Base-by-base conservation (phyloP, 495 filamentous ascomycete genomes). In the Extremus antarcticus region DNA sequence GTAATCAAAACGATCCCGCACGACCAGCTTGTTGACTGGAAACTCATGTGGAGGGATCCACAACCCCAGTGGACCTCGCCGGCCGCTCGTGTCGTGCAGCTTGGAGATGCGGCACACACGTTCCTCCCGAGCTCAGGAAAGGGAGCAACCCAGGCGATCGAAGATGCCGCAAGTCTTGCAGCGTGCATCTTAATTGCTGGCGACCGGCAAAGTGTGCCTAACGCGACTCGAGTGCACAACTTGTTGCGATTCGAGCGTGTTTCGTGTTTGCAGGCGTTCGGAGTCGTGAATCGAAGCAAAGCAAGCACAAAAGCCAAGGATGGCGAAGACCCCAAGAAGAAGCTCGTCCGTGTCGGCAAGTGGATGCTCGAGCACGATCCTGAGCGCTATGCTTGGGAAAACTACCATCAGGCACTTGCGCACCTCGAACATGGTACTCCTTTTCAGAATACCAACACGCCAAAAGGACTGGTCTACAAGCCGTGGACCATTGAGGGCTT, bases 361-460 rank as follows among this genome's bases (percentile, higher is more conserved):
- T 85, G 81, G 82, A 57, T 86, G 32, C 65, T 81, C 35, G 71
- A 66, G 19, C 80, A 81, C 63, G 82, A 86, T 55, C 73, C 79
- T 13, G 82, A 86, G 68, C 66, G 63, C 49, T 80, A 81, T 59
- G 73, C 73, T 4, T 75, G 78, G 41, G 71, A 77, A 47, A 72
- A 78, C 43, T 80, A 77, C 45, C 62, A 65, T 25, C 65, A 70
- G 51, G 72, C 71, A 10, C 32, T 58, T 20, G 50, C n/a, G 20
- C 25, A 35, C 20, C 25, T 58, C 8, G 47, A 40, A 21, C 13
- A 25, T 15, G 54, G 54, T n/a, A 48, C 46, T 9, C 24, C 47
- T 8, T 54, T 61, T 25, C 11, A 61, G 58, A 53, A 60, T 24
- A 47, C 57, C 0, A 60, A 60, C 47, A 51, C 43, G 7, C 57